A percentile compares a stretch with the other conserved stretches of the same genome.
These are phyloP conservation scores for Tetrapisispora pingtungensis DNA, from an alignment of 805 yeast species.

Conservation along the genomic window DNA sequence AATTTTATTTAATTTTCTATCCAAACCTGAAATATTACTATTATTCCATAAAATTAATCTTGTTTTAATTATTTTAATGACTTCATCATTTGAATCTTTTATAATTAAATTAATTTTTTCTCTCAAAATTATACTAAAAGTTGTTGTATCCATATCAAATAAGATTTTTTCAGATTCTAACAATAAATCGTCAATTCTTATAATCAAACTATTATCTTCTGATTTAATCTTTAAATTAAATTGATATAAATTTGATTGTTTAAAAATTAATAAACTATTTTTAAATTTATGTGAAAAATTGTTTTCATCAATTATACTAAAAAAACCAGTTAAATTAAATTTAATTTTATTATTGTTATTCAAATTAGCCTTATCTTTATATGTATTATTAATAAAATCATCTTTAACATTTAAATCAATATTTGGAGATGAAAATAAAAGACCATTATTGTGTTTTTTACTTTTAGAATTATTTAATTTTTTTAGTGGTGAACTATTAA, in stretches of 20 bases:
- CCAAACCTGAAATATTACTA: not conserved
- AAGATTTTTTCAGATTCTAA: constrained; percentile 11
- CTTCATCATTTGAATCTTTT: no score
- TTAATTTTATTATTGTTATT: not conserved
- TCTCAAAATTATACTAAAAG: constrained; percentile 14
- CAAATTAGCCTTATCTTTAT: not conserved
- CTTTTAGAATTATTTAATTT: not conserved
- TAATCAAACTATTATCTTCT: constrained; percentile 7
- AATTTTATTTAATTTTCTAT: constrained; percentile 1
- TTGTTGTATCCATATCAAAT: constrained; percentile 10
- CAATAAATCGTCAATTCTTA: constrained; percentile 11
- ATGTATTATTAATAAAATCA: not conserved
- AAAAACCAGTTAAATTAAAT: constrained; percentile 1
- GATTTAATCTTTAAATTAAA: constrained; percentile 6
- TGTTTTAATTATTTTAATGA: not conserved
- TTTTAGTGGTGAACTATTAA: constrained; percentile 9
- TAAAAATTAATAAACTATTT: constrained; percentile 1
- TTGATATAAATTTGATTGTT: not conserved
- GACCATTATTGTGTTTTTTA: constrained; percentile 5
- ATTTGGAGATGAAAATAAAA: constrained; percentile 9
- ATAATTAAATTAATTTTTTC: not conserved
- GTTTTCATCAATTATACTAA: not conserved
- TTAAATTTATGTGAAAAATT: not conserved
- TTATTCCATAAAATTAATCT: constrained; percentile 3
- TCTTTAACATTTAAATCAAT: not conserved